Evolutionary conservation across 139 green algal species (phyloP), one percentile per base, ranked within the genome.

Genomic region (Ostreobium quekettii): DNA sequence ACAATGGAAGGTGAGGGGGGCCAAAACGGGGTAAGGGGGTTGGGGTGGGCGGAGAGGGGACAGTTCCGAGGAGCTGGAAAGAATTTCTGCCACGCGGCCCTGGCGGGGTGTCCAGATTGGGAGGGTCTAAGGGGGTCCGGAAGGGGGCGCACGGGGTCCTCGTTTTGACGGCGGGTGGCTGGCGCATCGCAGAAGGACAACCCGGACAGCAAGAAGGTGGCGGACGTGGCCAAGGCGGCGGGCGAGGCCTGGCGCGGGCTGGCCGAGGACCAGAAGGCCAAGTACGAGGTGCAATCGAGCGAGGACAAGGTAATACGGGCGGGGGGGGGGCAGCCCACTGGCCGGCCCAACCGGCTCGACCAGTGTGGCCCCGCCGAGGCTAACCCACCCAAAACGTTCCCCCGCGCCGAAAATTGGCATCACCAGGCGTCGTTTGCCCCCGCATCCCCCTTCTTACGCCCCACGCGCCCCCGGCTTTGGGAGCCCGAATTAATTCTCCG

Each of bases 161-260:
- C 36, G 5, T 49, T 49, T n/a, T 70, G 49, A 62, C 33, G 49
- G 31, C 7, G 11, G 31, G 62, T 37, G 4, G 36, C 35, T 48
- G 35, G 29, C 47, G 63, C 30, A 38, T 6, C 56, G 6, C 48
- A 79, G 73, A 47, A 65, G 36, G 64, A 73, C n/a, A 66, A 80
- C 39, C 74, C 74, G 7, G 70, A 74, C 37, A 71, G 58, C 35
- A 65, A 65, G 57, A 75, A 72, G 6, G 74, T 80, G 36, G 48
- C 74, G 28, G 74, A 75, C 8, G 65, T 80, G 28, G 74, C 70
- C 22, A 60, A 69, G 62, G 70, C 70, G 22, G 74, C 69, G 8
- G 74, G 74, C 11, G 74, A 80, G 58, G 47, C 29, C 8, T 80
- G 74, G 74, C 65, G 74, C 33, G 38, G 48, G 19, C 33, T 80